Percentiles rank a stretch among this genome's conserved stretches.
These are phyloP conservation scores for Tuber brumale DNA, from an alignment of 495 filamentous ascomycete species.

Conservation along the genomic window DNA sequence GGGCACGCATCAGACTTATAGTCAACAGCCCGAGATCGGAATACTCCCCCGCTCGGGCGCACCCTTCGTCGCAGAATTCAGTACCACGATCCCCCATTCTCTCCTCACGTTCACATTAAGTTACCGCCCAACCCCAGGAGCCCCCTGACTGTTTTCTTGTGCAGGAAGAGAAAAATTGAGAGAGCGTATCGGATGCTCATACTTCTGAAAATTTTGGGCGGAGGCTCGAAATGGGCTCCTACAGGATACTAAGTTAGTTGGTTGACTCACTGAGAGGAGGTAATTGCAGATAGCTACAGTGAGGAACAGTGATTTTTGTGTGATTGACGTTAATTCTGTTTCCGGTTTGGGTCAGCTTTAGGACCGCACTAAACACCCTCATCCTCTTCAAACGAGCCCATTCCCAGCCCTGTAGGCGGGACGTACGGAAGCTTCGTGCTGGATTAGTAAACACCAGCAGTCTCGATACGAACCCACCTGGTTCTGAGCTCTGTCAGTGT, in stretches of 20 bases:
- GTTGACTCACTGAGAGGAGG: background rate
- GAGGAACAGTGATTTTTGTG: background rate
- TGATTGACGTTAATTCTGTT: background rate
- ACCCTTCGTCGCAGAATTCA: background rate
- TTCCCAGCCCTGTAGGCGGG: background rate
- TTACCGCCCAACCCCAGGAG: background rate
- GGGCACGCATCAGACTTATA: background rate
- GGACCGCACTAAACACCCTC: background rate
- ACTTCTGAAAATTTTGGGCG: background rate
- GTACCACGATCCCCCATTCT: background rate
- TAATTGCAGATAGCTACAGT: background rate
- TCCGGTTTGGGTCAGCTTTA: background rate
- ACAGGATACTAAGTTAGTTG: background rate
- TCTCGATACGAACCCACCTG: background rate
- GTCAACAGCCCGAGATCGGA: background rate
- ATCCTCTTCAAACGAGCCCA: background rate
- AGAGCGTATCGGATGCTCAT: background rate
- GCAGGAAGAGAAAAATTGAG: background rate
- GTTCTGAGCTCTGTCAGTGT: background rate
- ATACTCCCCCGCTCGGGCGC: background rate
- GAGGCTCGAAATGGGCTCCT: background rate
- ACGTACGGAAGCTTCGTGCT: background rate
- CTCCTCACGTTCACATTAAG: background rate
- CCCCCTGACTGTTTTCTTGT: background rate
- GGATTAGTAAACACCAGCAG: background rate